These are phyloP conservation scores for Scutellaria barbata DNA, from an alignment of 257 asterid species.

Conservation along the genomic window DNA sequence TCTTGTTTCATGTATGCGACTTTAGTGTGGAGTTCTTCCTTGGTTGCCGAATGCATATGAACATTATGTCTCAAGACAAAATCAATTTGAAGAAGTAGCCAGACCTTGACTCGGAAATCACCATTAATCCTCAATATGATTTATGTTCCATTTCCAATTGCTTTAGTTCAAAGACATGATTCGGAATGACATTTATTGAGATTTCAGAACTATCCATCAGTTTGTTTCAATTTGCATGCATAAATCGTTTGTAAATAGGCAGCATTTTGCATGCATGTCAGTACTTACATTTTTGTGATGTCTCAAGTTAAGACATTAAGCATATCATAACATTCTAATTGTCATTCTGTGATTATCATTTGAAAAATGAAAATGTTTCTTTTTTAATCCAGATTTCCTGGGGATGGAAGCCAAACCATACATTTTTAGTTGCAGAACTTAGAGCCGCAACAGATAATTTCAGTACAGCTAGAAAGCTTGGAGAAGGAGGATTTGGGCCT, in stretches of 20 bases:
- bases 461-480: constrained; percentile 64
- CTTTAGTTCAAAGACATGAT: background rate
- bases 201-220: background rate
- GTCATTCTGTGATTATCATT: background rate
- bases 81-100: no score
- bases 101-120: no score
- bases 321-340: background rate
- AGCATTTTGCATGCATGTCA: background rate
- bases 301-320: background rate
- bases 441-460: constrained; percentile 73
- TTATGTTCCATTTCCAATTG: background rate
- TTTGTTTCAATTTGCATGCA: background rate
- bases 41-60: background rate
- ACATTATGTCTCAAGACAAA: background rate
- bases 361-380: constrained; percentile 7
- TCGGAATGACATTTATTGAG: constrained; percentile 1
- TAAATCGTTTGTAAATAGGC: background rate
- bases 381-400: constrained; percentile 57
- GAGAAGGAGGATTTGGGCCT: constrained; percentile 95
- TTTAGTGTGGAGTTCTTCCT: background rate
- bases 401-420: constrained; percentile 74
- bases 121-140: background rate
- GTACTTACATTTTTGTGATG: background rate
- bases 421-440: constrained; percentile 68
- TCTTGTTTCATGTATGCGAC: background rate